Conservation (phyloP, 352 stramenopile genomes). For the Phytophthora meadii region DNA sequence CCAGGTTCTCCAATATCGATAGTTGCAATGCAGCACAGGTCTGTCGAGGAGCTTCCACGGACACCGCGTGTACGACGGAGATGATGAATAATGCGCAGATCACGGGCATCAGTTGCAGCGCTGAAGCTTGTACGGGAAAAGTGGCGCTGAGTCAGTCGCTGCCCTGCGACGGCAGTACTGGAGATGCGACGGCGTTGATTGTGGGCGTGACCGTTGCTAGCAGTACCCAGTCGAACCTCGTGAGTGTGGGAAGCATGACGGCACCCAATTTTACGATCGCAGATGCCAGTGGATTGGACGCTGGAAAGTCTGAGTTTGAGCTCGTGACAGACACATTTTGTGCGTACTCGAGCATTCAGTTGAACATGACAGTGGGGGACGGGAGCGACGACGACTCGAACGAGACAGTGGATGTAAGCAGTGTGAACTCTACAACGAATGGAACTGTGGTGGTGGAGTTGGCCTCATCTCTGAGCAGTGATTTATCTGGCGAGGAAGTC, state of each 20-base stretch:
- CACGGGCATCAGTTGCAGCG: constrained; percentile 47
- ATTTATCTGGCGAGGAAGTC: constrained; percentile 40
- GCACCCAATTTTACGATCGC: constrained; percentile 52
- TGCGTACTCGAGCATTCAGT: constrained; percentile 31
- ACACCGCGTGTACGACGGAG: constrained; percentile 54
- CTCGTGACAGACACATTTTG: constrained; percentile 57
- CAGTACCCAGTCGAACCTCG: constrained; percentile 54
- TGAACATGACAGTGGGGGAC: constrained; percentile 41
- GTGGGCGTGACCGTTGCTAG: constrained; percentile 60
- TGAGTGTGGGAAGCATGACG: constrained; percentile 52
- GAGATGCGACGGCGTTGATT: constrained; percentile 49
- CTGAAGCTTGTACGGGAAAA: constrained; percentile 57
- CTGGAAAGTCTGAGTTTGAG: constrained; percentile 44
- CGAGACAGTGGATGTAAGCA: constrained; percentile 36
- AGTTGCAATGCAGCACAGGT: constrained; percentile 69
- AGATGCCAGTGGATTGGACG: constrained; percentile 37
- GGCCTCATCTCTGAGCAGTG: constrained; percentile 37
- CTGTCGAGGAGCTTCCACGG: constrained; percentile 53
- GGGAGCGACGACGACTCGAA: constrained; percentile 12
- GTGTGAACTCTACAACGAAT: constrained; percentile 48
- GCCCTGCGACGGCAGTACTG: constrained; percentile 49
- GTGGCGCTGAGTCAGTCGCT: constrained; percentile 51
- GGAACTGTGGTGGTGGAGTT: constrained; percentile 53
- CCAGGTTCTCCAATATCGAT: constrained; percentile 54
- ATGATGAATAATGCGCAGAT: constrained; percentile 45